Conservation (phyloP, 257 asterid species). For the Rehmannia glutinosa region DNA sequence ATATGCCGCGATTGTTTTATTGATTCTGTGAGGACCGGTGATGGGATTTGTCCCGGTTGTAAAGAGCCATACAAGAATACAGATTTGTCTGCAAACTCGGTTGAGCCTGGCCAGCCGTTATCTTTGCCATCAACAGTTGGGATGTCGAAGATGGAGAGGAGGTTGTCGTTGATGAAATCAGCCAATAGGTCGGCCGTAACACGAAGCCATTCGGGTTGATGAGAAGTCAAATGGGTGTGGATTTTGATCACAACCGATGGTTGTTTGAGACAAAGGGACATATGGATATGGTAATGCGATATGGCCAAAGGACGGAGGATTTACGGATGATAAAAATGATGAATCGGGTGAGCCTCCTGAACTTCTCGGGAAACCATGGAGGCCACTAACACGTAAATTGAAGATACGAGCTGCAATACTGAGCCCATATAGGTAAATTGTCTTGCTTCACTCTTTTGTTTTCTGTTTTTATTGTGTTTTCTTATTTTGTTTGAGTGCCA, state of each 20-base stretch:
- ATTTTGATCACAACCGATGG: conserved; percentile 72
- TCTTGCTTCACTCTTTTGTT: background rate
- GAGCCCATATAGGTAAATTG: conserved; percentile 65
- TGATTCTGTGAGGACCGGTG: conserved; percentile 62
- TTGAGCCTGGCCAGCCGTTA: conserved; percentile 39
- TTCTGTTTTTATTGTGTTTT: background rate
- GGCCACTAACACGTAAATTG: conserved; percentile 78
- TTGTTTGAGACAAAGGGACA: conserved; percentile 76
- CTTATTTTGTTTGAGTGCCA: background rate
- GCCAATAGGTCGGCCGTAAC: conserved; percentile 36
- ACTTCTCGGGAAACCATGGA: conserved; percentile 70
- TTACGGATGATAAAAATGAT: conserved; percentile 27
- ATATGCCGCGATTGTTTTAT: conserved; percentile 64
- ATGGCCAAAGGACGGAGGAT: conserved; percentile 67
- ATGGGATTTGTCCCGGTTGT: conserved; percentile 79
- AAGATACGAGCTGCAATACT: conserved; percentile 63
- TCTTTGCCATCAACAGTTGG: conserved; percentile 50
- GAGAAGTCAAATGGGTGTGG: conserved; percentile 58
- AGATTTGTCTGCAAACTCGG: conserved; percentile 36
- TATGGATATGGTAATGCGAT: conserved; percentile 81
- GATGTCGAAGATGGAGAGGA: conserved; percentile 62
- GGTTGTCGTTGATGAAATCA: conserved; percentile 67
- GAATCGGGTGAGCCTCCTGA: conserved; percentile 46
- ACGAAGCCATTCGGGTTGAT: conserved; percentile 44
- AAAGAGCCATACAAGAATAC: conserved; percentile 61